Conservation (phyloP, 2,329 filamentous ascomycete genomes). For the Arthroderma uncinatum region DNA sequence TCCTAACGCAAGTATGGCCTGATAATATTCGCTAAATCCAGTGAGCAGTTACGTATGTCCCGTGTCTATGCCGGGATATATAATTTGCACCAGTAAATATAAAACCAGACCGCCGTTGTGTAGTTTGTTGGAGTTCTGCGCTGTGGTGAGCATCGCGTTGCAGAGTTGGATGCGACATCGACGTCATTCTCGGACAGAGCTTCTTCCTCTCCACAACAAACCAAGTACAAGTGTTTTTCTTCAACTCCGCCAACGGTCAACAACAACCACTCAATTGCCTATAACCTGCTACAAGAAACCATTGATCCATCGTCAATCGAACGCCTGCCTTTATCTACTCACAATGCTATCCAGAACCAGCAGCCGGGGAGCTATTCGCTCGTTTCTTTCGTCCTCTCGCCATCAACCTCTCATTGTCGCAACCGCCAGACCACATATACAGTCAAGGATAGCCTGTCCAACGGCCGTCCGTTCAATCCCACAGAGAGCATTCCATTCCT, state of each 20-base stretch:
- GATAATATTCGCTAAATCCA: neutral
- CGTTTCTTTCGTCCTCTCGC: conserved; percentile 17
- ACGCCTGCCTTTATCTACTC: conserved; percentile 17
- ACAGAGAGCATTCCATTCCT: conserved; percentile 27
- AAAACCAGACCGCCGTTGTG: neutral
- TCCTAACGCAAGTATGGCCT: neutral
- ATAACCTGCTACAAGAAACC: neutral
- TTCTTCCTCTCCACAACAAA: neutral
- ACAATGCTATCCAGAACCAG: conserved; percentile 31
- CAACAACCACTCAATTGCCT: neutral
- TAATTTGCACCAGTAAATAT: neutral
- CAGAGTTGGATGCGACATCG: neutral
- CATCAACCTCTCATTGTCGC: conserved; percentile 12
- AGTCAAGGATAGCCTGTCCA: conserved; percentile 3
- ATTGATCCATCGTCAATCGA: neutral
- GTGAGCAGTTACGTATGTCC: neutral
- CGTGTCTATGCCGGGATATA: neutral
- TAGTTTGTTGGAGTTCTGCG: neutral
- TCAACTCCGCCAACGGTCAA: neutral
- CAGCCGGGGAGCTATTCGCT: conserved; percentile 31
- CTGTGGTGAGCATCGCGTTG: neutral
- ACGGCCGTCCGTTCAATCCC: neutral
- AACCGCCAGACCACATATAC: conserved; percentile 6
- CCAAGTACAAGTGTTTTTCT: neutral
- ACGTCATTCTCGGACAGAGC: neutral